Evolutionary conservation across 2,329 filamentous ascomycete species (phyloP).

Genomic region (Venturiaceae sp.): DNA sequence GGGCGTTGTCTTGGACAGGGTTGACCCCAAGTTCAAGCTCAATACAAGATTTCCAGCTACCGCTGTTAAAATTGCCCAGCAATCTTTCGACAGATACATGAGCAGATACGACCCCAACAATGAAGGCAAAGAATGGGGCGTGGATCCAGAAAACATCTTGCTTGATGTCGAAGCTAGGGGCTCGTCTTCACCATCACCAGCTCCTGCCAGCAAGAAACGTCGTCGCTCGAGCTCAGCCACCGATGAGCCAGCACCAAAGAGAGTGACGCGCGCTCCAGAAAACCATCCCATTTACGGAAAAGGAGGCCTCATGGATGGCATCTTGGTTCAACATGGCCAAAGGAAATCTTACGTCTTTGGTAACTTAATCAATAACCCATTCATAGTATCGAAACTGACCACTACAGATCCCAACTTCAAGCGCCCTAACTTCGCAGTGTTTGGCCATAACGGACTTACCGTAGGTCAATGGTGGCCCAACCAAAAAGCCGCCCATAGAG

Average conservation of each 20-base stretch:
- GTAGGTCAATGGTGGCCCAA: slow-evolving; percentile 4
- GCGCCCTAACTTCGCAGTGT: background rate
- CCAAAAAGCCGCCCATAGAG: background rate
- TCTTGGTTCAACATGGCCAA: background rate
- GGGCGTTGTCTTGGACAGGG: background rate
- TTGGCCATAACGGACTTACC: background rate
- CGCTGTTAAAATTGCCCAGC: background rate
- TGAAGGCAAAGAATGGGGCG: background rate
- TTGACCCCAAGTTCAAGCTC: background rate
- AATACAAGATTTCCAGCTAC: background rate
- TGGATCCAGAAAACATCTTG: background rate
- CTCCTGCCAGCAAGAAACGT: background rate
- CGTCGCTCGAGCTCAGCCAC: background rate
- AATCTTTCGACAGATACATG: background rate
- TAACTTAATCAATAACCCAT: background rate
- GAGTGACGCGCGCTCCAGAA: background rate
- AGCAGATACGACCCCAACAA: background rate
- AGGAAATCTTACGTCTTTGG: background rate
- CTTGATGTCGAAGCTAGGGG: too few relatives aligned
- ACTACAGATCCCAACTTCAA: background rate
- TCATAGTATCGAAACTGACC: too few relatives aligned
- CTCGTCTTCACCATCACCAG: too few relatives aligned
- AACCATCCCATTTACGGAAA: background rate
- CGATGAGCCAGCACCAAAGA: background rate
- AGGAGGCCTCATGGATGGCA: background rate